Conservation (phyloP, 2,329 filamentous ascomycete species). For the Thelonectria olida region DNA sequence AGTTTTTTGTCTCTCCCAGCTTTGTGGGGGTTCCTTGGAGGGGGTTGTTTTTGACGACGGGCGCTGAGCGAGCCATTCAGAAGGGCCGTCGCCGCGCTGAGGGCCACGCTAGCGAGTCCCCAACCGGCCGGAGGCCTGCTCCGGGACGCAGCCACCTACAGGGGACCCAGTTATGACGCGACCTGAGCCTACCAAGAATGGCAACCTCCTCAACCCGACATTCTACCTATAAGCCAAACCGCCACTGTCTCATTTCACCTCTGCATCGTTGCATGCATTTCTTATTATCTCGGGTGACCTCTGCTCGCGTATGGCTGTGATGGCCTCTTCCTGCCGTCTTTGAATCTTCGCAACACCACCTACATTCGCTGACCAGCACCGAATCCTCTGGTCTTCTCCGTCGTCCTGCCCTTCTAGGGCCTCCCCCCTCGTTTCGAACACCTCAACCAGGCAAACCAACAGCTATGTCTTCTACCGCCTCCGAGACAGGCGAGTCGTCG, state of each 20-base stretch:
- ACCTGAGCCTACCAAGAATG: constrained; percentile 21
- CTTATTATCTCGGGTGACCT: constrained; percentile 2
- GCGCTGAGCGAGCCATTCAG: constrained; percentile 5
- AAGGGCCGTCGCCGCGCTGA: constrained; percentile 2
- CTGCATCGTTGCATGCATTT: constrained; percentile 5
- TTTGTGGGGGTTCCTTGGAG: background rate
- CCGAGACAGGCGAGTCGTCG: constrained; percentile 25
- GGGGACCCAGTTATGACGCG: constrained; percentile 33
- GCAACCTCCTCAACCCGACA: constrained; percentile 19
- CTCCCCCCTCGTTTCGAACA: constrained; percentile 1
- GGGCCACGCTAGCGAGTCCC: too few relatives aligned
- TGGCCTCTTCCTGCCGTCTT: constrained; percentile 6
- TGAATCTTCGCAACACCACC: constrained; percentile 15
- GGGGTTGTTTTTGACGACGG: constrained; percentile 5
- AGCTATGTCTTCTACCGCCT: constrained; percentile 19
- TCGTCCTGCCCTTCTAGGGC: constrained; percentile 28
- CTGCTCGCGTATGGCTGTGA: constrained; percentile 5
- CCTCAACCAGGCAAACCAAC: background rate
- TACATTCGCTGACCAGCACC: constrained; percentile 8
- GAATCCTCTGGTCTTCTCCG: background rate
- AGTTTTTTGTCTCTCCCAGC: constrained; percentile 18
- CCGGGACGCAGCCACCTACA: constrained; percentile 11
- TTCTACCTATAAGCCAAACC: constrained; percentile 30
- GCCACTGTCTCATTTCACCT: constrained; percentile 6
- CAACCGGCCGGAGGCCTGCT: background rate